These are phyloP conservation scores for Amaranthus tricolor DNA, from an alignment of 179 eudicot genomes.

Conservation along the genomic window DNA sequence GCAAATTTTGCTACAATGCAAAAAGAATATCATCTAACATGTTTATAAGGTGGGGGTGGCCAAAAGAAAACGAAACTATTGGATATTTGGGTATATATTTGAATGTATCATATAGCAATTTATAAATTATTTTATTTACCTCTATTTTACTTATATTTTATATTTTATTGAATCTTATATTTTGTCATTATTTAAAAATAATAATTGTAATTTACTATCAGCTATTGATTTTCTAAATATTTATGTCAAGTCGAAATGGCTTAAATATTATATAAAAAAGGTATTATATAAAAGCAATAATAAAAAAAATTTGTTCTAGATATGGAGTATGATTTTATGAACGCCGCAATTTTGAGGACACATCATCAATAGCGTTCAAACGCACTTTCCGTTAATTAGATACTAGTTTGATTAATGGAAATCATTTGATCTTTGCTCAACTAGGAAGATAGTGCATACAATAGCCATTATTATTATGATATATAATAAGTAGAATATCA, in stretches of 20 bases:
- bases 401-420: slow-evolving; percentile 19
- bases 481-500: not conserved
- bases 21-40: too few relatives aligned
- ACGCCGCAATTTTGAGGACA: slow-evolving; percentile 20
- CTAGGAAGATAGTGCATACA: slow-evolving; percentile 9
- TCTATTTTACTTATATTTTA: too few relatives aligned
- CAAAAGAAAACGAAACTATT: slow-evolving; percentile 2
- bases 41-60: not conserved
- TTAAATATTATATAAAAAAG: too few relatives aligned
- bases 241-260: too few relatives aligned
- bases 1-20: too few relatives aligned
- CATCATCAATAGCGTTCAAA: slow-evolving; percentile 24
- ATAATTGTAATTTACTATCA: too few relatives aligned
- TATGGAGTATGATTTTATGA: slow-evolving; percentile 9
- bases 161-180: too few relatives aligned
- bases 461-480: slow-evolving; percentile 8
- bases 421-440: slow-evolving; percentile 17
- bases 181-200: too few relatives aligned
- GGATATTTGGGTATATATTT: not conserved
- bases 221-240: too few relatives aligned
- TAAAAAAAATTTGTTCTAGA: not conserved
- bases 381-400: slow-evolving; percentile 26
- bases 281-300: too few relatives aligned
- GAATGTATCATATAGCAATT: too few relatives aligned
- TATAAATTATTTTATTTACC: too few relatives aligned